Base-by-base conservation (phyloP, 768 basidiomycete genomes). In the Lactarius trivialis region DNA sequence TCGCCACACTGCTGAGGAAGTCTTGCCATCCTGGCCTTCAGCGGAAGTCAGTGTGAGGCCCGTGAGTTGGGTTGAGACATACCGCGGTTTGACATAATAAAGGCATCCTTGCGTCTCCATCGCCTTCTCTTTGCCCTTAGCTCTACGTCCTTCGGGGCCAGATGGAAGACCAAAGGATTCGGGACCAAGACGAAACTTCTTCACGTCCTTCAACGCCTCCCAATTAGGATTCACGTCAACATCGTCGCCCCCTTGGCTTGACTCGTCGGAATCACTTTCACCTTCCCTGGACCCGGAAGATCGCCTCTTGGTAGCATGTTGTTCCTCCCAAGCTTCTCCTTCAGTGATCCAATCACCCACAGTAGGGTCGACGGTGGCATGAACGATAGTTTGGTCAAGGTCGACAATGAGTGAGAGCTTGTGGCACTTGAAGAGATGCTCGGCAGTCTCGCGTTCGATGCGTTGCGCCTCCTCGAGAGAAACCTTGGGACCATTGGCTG, bases 41-140 rank as follows among this genome's bases (percentile, higher is more conserved):
- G 32, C 45, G 17, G 57, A 52, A 56, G 60, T 67, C 50, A 64
- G 63, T 33, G 17, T 48, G 56, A 61, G 66, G n/a, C 55, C 41
- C 56, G 24, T 19, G 45, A 43, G 15, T 5, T 21, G n/a, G 21
- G 15, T 19, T 50, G 32, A 32, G 55, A 72, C 86, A 63, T 69
- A 96, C 96, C 96, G 83, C 63, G 94, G 93, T 74, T 99, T 99
- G 73, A 98, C 92, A 73, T 96, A 99, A 74, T 98, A 98, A 82
- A 92, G 89, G 69, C 92, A 93, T 0, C 91, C 91, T 54, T 91
- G 89, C 55, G 79, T 85, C 68, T 88, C 87, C 3, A 89, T 79
- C 65, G 75, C 73, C 72, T 82, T 86, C 52, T 78, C 78, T 73
- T 85, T 85, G n/a, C 81, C 84, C 70, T 83, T 85, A 55, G 70